A percentile compares a stretch with the other conserved stretches of the same genome.
phyloP scores from a whole-genome alignment of 441 rosid genomes.

The Eutrema salsugineum region DNA sequence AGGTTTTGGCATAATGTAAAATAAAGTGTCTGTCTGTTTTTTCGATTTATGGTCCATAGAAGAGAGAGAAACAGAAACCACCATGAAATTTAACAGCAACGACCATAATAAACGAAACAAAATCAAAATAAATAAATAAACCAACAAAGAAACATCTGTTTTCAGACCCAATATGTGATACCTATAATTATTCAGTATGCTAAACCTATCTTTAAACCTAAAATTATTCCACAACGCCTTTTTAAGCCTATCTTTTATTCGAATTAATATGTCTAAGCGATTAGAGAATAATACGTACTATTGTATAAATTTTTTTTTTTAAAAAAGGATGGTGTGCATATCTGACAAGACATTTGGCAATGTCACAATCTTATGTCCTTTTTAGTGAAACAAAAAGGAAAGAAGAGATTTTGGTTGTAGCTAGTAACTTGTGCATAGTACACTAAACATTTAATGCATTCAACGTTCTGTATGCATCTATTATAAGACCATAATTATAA shows the following conservation, averaged over 20 bases:
- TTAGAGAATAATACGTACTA: not conserved
- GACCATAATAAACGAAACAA: not conserved
- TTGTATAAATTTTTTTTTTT: too few species aligned
- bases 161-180: not conserved
- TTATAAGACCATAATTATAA: constrained; percentile 26
- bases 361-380: constrained; percentile 29
- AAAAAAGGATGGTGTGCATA: constrained; percentile 5
- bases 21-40: constrained; percentile 48
- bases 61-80: not conserved
- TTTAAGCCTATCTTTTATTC: not conserved
- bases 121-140: not conserved
- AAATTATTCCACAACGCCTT: not conserved
- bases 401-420: constrained; percentile 18
- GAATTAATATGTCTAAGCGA: not conserved
- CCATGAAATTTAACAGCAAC: constrained; percentile 7
- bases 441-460: constrained; percentile 26
- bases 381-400: constrained; percentile 27
- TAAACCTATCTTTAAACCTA: too few species aligned
- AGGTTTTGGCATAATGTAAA: constrained; percentile 50
- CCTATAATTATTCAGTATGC: not conserved
- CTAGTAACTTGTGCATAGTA: constrained; percentile 29
- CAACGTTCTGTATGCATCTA: constrained; percentile 14
- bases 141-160: not conserved
- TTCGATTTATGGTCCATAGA: constrained; percentile 33
- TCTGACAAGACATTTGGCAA: constrained; percentile 22